Base-by-base conservation (phyloP, 768 basidiomycete genomes). In the Pleurotus cornucopiae region DNA sequence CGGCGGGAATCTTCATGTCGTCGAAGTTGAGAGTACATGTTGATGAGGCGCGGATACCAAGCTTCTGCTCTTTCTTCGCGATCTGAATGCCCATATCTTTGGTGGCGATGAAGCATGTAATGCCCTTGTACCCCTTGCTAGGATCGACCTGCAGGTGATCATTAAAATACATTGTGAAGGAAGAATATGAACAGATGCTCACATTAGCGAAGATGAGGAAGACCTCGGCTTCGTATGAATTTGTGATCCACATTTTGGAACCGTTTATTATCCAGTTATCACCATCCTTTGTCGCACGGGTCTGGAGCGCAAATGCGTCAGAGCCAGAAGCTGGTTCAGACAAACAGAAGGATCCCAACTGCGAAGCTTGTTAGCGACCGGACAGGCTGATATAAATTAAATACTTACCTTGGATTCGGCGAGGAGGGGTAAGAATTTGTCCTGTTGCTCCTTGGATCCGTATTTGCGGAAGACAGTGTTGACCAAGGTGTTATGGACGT, bases 191-290 rank as follows among this genome's bases (percentile, higher is more conserved):
- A 46, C 16, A 38, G 21, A 7, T 45, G 67, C 82, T 57, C 56
- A 94, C 92, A 59, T 92, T 99, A 51, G 97, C 97, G 59, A 99
- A 98, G 48, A 98, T 90, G 62, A 96, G 85, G 76, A 90, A 91
- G 40, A 95, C 79, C 46, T 94, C 91, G 1, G 93, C 94, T 71
- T 95, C 93, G 57, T 84, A 81, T 0, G 94, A 95, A 72, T 98
- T 98, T 21, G 94, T 96, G 58, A 98, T 97, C 94, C 94, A 97
- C 94, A 96, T 95, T 77, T 99, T 99, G 55, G 92, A 91, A n/a
- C 97, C 97, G 62, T 94, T 95, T 53, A 99, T 68, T 26, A 94
- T 74, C 82, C 88, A 98, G 68, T 87, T 69, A 62, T 89, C 84
- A 14, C 92, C 94, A 46, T 92, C 87, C 69, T 89, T 91, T 67